Conservation (phyloP, 2,329 filamentous ascomycete species). For the Hymenotorrendiella dingleyae region DNA sequence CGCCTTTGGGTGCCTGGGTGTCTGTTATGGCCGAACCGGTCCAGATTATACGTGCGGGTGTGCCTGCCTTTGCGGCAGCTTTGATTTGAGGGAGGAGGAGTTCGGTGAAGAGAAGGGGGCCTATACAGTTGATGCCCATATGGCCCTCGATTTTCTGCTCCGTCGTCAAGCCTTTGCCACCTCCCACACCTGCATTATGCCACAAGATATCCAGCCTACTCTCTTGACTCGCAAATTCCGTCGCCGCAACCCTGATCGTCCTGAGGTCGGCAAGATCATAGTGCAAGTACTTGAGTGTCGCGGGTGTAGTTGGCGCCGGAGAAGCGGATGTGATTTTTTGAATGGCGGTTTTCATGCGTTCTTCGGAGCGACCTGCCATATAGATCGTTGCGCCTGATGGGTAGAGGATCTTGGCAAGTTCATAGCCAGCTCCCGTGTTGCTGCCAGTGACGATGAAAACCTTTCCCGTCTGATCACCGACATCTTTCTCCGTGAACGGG, state of each 20-base stretch:
- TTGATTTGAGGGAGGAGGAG: slow-evolving; percentile 37
- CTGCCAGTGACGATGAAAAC: slow-evolving; percentile 15
- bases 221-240: slow-evolving; percentile 31
- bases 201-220: slow-evolving; percentile 33
- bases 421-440: slow-evolving; percentile 28
- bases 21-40: slow-evolving; percentile 25
- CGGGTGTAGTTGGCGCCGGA: slow-evolving; percentile 16
- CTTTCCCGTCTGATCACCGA: slow-evolving; percentile 2
- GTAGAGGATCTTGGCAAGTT: slow-evolving; percentile 33
- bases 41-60: slow-evolving; percentile 24
- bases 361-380: slow-evolving; percentile 34
- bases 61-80: background rate
- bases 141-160: slow-evolving; percentile 11
- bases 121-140: slow-evolving; percentile 17
- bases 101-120: slow-evolving; percentile 16
- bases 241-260: slow-evolving; percentile 31
- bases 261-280: slow-evolving; percentile 33
- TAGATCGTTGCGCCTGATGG: slow-evolving; percentile 36
- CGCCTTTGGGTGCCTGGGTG: slow-evolving; percentile 5
- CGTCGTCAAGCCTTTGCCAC: slow-evolving; percentile 7
- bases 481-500: slow-evolving; percentile 34
- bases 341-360: slow-evolving; percentile 35
- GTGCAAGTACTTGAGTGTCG: slow-evolving; percentile 30
- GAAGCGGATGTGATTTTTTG: slow-evolving; percentile 28
- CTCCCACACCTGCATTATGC: slow-evolving; percentile 29